Conservation (phyloP, 352 stramenopile genomes). For the Phytopythium cucurbitacearum region DNA sequence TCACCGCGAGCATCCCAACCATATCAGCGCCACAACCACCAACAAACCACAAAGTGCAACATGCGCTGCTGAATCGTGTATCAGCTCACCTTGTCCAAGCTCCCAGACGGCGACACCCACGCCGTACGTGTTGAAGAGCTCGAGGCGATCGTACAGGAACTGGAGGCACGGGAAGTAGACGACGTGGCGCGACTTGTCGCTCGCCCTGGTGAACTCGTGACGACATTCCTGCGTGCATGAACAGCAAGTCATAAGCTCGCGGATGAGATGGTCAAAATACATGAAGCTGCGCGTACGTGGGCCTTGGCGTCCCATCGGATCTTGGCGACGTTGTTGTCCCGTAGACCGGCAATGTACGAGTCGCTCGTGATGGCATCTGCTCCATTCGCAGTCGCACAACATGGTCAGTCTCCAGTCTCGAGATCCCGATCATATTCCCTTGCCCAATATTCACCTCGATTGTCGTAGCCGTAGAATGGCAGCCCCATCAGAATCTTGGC, state of each 20-base stretch:
- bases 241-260: conserved; percentile 2
- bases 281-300: conserved; percentile 22
- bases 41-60: background rate
- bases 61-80: background rate
- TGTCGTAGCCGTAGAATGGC: conserved; percentile 82
- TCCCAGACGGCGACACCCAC: conserved; percentile 73
- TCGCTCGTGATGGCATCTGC: conserved; percentile 40
- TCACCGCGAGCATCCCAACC: conserved; percentile 4
- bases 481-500: conserved; percentile 67
- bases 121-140: conserved; percentile 38
- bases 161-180: conserved; percentile 83
- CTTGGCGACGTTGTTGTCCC: conserved; percentile 29
- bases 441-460: conserved; percentile 25
- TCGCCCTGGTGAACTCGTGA: conserved; percentile 34
- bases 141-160: conserved; percentile 65
- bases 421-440: background rate
- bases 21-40: conserved; percentile 2
- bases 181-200: conserved; percentile 27
- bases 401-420: background rate
- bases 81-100: conserved; percentile 61
- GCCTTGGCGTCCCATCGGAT: conserved; percentile 47
- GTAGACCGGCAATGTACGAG: conserved; percentile 35
- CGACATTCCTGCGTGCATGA: conserved; percentile 50
- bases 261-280: background rate
- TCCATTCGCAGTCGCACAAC: background rate